Evolutionary conservation across 352 stramenopile species (phyloP).

Genomic region (Aphanomyces astaci): DNA sequence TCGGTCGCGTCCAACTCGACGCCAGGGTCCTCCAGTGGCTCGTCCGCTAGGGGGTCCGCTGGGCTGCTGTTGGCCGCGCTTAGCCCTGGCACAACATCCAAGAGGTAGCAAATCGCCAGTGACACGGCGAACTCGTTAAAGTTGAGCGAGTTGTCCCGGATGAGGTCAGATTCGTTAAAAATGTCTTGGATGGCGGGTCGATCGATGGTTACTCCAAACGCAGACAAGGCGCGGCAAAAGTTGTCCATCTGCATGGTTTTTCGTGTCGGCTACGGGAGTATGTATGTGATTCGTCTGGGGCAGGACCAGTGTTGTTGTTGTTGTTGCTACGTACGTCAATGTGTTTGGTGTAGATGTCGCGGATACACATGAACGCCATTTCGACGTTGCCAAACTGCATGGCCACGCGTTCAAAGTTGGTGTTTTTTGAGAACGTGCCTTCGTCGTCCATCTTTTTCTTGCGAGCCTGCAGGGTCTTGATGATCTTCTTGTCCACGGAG

Average conservation of each 20-base stretch:
- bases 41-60: slow-evolving; percentile 26
- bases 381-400: slow-evolving; percentile 59
- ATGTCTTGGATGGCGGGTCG: slow-evolving; percentile 64
- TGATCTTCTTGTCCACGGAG: slow-evolving; percentile 36
- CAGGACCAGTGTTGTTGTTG: no score
- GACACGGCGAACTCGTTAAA: slow-evolving; percentile 83
- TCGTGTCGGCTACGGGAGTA: slow-evolving; percentile 30
- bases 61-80: slow-evolving; percentile 29
- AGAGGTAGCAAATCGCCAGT: slow-evolving; percentile 72
- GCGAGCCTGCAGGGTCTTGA: slow-evolving; percentile 52
- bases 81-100: slow-evolving; percentile 66
- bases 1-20: slow-evolving; percentile 28
- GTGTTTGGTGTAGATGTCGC: slow-evolving; percentile 57
- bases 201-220: slow-evolving; percentile 56
- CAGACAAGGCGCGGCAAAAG: slow-evolving; percentile 48
- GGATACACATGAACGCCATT: slow-evolving; percentile 56
- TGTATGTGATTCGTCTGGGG: no score
- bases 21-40: neutral
- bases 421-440: slow-evolving; percentile 35
- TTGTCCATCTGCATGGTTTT: slow-evolving; percentile 57
- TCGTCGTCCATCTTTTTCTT: slow-evolving; percentile 42
- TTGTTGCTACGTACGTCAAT: slow-evolving; percentile 35
- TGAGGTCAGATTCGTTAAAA: slow-evolving; percentile 86
- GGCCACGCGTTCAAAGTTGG: slow-evolving; percentile 72
- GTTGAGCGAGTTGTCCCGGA: slow-evolving; percentile 74